phyloP scores from a whole-genome alignment of 345 rosid species.

The Eucalyptus cloeziana region DNA sequence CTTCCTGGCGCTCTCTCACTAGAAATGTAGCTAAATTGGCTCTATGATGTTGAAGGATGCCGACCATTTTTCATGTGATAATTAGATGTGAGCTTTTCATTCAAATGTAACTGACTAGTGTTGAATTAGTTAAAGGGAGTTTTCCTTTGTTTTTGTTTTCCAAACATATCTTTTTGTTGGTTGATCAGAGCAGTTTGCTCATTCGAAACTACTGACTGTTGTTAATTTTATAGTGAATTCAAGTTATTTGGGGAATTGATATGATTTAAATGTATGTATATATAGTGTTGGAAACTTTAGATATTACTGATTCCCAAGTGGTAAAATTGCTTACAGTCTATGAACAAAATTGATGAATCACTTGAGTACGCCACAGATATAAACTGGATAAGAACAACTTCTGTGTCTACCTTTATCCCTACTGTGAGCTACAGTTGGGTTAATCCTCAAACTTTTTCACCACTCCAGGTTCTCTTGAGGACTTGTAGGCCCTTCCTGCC shows the following conservation, averaged over 20 bases:
- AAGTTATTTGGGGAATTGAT: neutral
- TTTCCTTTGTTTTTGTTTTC: neutral
- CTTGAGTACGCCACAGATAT: neutral
- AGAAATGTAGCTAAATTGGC: neutral
- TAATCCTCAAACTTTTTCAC: slow-evolving; percentile 36
- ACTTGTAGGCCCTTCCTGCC: slow-evolving; percentile 81
- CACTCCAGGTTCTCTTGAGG: slow-evolving; percentile 54
- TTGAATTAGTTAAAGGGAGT: neutral
- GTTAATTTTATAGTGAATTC: neutral
- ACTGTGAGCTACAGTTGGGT: neutral
- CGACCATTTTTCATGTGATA: neutral
- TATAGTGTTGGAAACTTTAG: neutral
- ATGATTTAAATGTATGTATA: neutral
- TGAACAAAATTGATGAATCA: neutral
- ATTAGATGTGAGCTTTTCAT: neutral
- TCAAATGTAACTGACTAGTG: neutral
- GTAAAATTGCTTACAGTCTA: neutral
- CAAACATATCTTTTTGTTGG: neutral
- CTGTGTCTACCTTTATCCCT: neutral
- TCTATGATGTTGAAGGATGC: neutral
- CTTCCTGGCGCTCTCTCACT: neutral
- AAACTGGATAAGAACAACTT: neutral
- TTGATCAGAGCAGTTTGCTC: neutral
- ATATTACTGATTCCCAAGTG: neutral
- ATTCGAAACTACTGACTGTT: neutral